Conservation (phyloP, 2,329 filamentous ascomycete genomes). For the Aspergillus niger region DNA sequence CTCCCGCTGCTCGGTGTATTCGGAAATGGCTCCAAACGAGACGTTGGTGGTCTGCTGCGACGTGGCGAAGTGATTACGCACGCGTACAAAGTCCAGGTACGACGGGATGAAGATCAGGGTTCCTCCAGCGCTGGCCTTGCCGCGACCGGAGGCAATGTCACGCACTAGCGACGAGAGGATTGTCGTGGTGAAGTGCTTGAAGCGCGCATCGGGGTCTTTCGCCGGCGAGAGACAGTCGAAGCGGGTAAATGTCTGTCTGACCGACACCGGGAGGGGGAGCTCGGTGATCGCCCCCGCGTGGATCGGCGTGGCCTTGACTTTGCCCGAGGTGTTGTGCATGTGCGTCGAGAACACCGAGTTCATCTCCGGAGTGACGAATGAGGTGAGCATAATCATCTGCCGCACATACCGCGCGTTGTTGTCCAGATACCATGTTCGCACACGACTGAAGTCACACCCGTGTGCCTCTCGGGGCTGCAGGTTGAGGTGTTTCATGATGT, state of each 20-base stretch:
- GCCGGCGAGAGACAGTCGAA: slow-evolving; percentile 72
- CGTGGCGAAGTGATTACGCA: slow-evolving; percentile 88
- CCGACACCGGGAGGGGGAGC: slow-evolving; percentile 62
- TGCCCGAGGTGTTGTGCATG: slow-evolving; percentile 80
- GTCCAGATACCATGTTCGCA: slow-evolving; percentile 91
- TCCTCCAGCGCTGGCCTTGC: slow-evolving; percentile 62
- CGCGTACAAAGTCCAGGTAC: slow-evolving; percentile 91
- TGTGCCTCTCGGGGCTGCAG: slow-evolving; percentile 85
- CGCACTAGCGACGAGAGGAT: slow-evolving; percentile 75
- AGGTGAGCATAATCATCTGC: slow-evolving; percentile 79
- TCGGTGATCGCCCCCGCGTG: slow-evolving; percentile 74
- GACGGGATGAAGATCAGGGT: slow-evolving; percentile 87
- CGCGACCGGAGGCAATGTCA: slow-evolving; percentile 45
- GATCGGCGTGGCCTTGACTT: slow-evolving; percentile 69
- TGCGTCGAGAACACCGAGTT: slow-evolving; percentile 74
- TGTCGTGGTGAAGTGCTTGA: slow-evolving; percentile 84
- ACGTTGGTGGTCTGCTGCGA: slow-evolving; percentile 59
- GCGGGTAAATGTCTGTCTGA: slow-evolving; percentile 86
- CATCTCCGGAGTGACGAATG: slow-evolving; percentile 86
- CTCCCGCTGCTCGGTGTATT: slow-evolving; percentile 79
- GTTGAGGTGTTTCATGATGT: slow-evolving; percentile 89
- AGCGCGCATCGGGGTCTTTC: slow-evolving; percentile 81
- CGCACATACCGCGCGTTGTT: slow-evolving; percentile 76
- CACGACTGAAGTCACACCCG: slow-evolving; percentile 89
- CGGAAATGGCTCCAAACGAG: slow-evolving; percentile 80